Conservation (phyloP, 1,284 basidiomycete genomes). For the Cryptococcus sp. region DNA sequence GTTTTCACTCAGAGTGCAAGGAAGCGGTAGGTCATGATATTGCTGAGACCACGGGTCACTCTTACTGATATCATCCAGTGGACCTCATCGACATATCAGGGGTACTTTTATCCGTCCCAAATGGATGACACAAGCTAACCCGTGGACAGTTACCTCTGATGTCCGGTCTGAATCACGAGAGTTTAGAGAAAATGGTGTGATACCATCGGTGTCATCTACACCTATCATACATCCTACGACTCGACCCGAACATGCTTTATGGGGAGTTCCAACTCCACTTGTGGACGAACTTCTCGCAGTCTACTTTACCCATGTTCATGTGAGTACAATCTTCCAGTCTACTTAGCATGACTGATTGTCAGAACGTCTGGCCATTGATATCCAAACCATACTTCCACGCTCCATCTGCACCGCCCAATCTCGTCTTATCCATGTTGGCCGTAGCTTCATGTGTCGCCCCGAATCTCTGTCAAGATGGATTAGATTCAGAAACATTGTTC, state of each 20-base stretch:
- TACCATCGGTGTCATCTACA: no score
- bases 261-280: slow-evolving; percentile 12
- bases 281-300: slow-evolving; percentile 30
- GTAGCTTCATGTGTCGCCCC: slow-evolving; percentile 35
- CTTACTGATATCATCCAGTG: no score
- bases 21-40: no score
- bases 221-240: no score
- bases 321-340: slow-evolving; percentile 1
- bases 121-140: no score
- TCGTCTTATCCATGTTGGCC: slow-evolving; percentile 39
- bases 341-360: neutral
- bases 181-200: no score
- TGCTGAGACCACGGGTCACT: no score
- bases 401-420: slow-evolving; percentile 23
- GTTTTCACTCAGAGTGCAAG: no score
- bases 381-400: slow-evolving; percentile 43
- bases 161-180: no score
- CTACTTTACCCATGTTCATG: slow-evolving; percentile 35
- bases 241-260: neutral
- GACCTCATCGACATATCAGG: no score
- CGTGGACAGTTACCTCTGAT: no score
- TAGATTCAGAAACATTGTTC: slow-evolving; percentile 60
- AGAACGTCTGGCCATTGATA: slow-evolving; percentile 46
- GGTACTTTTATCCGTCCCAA: no score
- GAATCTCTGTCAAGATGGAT: slow-evolving; percentile 46